Base-by-base conservation (phyloP, 129 eudicot species). In the Artemisia annua region DNA sequence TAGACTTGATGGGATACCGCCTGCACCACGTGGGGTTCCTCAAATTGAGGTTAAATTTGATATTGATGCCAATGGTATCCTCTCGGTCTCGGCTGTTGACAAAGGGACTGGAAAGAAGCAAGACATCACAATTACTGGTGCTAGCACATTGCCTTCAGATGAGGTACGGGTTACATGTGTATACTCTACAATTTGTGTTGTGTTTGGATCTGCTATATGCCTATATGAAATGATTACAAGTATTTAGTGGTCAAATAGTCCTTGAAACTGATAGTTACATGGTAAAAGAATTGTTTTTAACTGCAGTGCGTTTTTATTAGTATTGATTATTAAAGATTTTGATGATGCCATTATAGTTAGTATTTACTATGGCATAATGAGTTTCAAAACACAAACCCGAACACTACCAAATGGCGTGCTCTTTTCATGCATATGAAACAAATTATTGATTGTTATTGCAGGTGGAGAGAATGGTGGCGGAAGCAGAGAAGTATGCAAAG, bases 21-120 rank as follows among this genome's bases (percentile, higher is more conserved):
- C 97, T 17, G 92, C 96, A 24, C 97, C 97, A 10, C 87, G 96
- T 9, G 97, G 97, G 30, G 96, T 91, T 44, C 97, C 97, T 10
- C 97, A 91, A 72, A 88, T 91, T 1, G 96, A 91, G 79, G 96
- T 91, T 52, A 88, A 86, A 63, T 91, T 88, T n/a, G 96, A 91
- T 51, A 91, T 91, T 24, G 97, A 91, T 73, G 96, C 97, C 60
- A 91, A 91, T 58, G 97, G 97, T 6, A 86, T 91, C 32, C 93
- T 91, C 49, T 88, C 96, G 6, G 97, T 88, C 13, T 26, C 97
- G 0, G 97, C 97, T 61, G 66, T 86, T 15, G 97, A 91, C 72
- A 91, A 91, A 81, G 93, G 96, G 58, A 91, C 96, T 0, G 97
- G 97, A 59, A 91, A 91, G 89, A 85, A 86, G 62, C 96, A 91